Evolutionary conservation across 2,329 filamentous ascomycete genomes (phyloP), one percentile per base, ranked within the genome.

Genomic region (Falciphora oryzae): DNA sequence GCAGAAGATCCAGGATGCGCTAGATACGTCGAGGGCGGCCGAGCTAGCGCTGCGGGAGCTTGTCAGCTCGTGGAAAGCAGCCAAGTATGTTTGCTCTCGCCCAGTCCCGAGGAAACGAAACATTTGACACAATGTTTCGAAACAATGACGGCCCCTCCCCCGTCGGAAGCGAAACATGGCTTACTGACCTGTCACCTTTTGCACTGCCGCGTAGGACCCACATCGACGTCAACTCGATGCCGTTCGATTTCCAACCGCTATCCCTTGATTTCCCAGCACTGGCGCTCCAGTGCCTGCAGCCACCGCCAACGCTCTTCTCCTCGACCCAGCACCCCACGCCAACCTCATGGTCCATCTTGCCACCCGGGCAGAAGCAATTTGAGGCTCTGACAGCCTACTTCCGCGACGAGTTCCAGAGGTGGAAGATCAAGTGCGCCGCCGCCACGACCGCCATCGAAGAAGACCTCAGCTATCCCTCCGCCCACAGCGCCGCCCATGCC

Each of bases 41-140:
- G 92, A 97, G 77, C 78, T 97, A 73, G 93, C 94, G 8, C 77
- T 97, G 69, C 83, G 91, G 67, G 94, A 97, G 77, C 80, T 97
- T 59, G 77, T 97, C 64, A 88, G 89, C 71, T 93, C 90, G 66
- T 85, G 93, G 74, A 87, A 90, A 73, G 91, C 93, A 67, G 93
- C 93, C 68, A 92, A 89, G 91, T 93, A 82, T 71, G 86, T 70
- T 53, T 53, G 44, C n/a, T 25, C 44, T 25, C 6, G n/a, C 44
- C 18, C 22, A 22, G 7, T 6, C 44, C 22, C 44, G n/a, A 53
- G 7, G 22, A 53, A 53, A 53, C 44, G 22, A 38, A n/a, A 31
- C 58, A 31, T 29, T 28, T 35, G 25, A 13, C 32, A 16, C 3
- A 31, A n/a, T 31, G 29, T 53, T 53, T 53, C 44, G 44, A 53